phyloP scores from a whole-genome alignment of 2,329 filamentous ascomycete genomes.

The Davidsoniella virescens region DNA sequence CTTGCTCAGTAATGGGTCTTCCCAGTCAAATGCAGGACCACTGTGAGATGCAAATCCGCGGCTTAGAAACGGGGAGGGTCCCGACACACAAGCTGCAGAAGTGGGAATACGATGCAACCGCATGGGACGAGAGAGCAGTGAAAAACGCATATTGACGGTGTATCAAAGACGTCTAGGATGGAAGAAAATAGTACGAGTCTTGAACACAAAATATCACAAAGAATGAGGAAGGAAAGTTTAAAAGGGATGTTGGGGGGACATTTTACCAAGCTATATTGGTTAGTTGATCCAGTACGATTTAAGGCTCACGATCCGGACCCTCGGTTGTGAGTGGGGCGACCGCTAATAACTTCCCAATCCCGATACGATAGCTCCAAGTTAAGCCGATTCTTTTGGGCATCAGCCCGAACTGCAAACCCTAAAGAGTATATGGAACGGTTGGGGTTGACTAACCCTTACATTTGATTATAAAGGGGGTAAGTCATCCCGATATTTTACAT shows the following conservation, averaged over 20 bases:
- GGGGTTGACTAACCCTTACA: no score
- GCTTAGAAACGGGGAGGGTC: not conserved
- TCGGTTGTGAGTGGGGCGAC: not conserved
- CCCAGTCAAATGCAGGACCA: slow-evolving; percentile 58
- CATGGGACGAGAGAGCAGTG: not conserved
- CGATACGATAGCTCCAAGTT: not conserved
- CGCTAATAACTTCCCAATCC: not conserved
- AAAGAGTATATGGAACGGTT: no score
- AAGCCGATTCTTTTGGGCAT: not conserved
- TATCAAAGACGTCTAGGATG: no score
- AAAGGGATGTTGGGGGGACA: no score
- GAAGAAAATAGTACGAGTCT: no score
- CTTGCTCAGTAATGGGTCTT: slow-evolving; percentile 65
- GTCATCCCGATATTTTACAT: not conserved
- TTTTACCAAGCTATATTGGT: no score
- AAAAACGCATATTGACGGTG: not conserved
- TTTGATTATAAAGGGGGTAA: not conserved
- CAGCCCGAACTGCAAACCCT: no score
- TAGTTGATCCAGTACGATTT: no score
- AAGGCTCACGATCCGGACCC: not conserved
- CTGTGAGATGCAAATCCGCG: not conserved
- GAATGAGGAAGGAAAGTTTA: no score
- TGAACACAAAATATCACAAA: no score
- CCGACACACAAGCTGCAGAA: not conserved
- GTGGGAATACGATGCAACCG: not conserved